Base-by-base conservation (phyloP, 441 rosid genomes). In the Gossypium davidsonii region DNA sequence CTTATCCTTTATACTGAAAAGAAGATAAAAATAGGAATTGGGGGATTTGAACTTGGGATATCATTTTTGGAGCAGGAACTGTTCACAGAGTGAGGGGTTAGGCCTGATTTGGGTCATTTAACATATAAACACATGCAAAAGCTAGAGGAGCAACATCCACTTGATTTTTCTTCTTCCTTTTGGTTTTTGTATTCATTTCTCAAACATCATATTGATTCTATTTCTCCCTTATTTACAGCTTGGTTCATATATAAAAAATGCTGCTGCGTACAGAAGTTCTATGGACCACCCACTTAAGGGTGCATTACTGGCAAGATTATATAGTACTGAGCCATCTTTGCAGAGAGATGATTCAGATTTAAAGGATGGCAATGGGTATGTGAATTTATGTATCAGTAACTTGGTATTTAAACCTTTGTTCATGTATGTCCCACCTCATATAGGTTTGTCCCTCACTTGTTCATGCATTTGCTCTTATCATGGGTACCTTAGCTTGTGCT, bases 241-340 rank as follows among this genome's bases (percentile, higher is more conserved):
- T 66, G 57, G 81, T 78, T 84, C 86, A 12, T 72, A 71, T 46
- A 65, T 70, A 72, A 90, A 76, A 70, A 46, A 76, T 78, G 84
- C 72, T 66, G 69, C 79, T 66, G 78, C 81, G 64, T 71, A 79
- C 48, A 74, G 73, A 74, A 71, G 65, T 72, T 82, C 75, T 14
- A 70, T 64, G 49, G 85, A 77, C 66, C 73, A 69, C 61, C 66
- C 78, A 26, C 58, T 21, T 51, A 77, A n/a, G 60, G 74, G 65
- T 44, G 69, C 78, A 31, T 64, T 57, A 66, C 73, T 78, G 44
- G 73, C 88, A 42, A 83, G 92, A 77, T 81, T 83, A 39, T 89
- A 81, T 58, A 58, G 86, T 73, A 71, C 88, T 0, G 81, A 83
- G 34, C 85, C 89, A 78, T 83, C 89, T 68, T 78, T 80, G 53